phyloP scores from a whole-genome alignment of 495 filamentous ascomycete species.

The Lasiosphaeriaceae sp. region DNA sequence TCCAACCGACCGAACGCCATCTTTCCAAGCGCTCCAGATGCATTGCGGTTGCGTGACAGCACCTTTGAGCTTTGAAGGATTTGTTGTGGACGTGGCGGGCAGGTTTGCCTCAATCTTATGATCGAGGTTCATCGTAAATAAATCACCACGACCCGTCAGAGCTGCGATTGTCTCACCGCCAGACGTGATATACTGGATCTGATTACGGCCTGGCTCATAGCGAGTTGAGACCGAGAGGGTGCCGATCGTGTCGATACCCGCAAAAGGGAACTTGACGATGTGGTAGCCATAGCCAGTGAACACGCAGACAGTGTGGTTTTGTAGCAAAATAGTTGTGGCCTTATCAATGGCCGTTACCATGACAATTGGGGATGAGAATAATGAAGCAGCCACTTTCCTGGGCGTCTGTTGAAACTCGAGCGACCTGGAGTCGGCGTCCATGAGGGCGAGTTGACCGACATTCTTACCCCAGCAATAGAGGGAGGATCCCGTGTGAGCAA shows the following conservation, averaged over 20 bases:
- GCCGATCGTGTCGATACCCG: conserved; percentile 64
- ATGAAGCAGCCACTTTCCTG: conserved; percentile 79
- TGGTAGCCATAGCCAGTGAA: conserved; percentile 93
- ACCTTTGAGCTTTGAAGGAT: conserved; percentile 78
- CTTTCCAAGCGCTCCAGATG: conserved; percentile 87
- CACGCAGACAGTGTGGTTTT: conserved; percentile 84
- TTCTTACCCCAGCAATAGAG: conserved; percentile 96
- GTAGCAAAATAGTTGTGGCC: conserved; percentile 80
- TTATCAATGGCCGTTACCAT: conserved; percentile 86
- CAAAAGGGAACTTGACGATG: conserved; percentile 72
- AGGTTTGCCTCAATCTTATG: conserved; percentile 57
- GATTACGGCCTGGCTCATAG: conserved; percentile 59
- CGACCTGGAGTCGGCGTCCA: conserved; percentile 90
- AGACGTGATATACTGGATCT: conserved; percentile 69
- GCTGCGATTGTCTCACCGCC: conserved; percentile 90
- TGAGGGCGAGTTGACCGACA: conserved; percentile 86
- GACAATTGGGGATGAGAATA: conserved; percentile 72
- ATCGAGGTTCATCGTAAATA: conserved; percentile 75
- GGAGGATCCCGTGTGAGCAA: conserved; percentile 74
- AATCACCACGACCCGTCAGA: conserved; percentile 74
- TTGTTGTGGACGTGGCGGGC: conserved; percentile 72
- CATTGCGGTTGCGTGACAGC: conserved; percentile 70
- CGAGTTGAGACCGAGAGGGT: conserved; percentile 61
- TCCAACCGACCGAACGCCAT: conserved; percentile 74
- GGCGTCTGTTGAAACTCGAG: conserved; percentile 77